Conservation (phyloP, 2,329 filamentous ascomycete genomes). For the Nemania abortiva region DNA sequence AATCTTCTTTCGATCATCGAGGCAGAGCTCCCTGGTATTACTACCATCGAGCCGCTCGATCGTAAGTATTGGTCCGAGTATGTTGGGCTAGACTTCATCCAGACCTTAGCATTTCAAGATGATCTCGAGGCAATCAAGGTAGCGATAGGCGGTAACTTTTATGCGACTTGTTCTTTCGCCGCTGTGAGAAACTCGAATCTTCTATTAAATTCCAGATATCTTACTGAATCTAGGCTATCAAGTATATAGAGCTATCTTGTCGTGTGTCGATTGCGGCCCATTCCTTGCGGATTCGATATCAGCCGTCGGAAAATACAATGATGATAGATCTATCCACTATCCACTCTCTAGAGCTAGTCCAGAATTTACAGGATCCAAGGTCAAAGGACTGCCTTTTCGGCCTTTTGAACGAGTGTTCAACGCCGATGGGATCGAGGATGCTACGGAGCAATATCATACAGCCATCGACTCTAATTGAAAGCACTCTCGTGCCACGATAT, state of each 20-base stretch:
- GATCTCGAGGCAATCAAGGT: slow-evolving; percentile 86
- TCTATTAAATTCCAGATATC: slow-evolving; percentile 28
- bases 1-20: slow-evolving; percentile 80
- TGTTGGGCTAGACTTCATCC: slow-evolving; percentile 80
- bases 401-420: slow-evolving; percentile 84
- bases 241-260: slow-evolving; percentile 80
- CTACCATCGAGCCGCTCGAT: slow-evolving; percentile 74
- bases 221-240: slow-evolving; percentile 71
- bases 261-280: slow-evolving; percentile 78
- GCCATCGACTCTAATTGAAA: slow-evolving; percentile 77
- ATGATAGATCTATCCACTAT: slow-evolving; percentile 94
- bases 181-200: slow-evolving; percentile 69
- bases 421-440: slow-evolving; percentile 88
- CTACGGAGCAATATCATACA: slow-evolving; percentile 89
- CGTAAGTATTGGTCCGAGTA: slow-evolving; percentile 87
- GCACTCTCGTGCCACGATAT: slow-evolving; percentile 78
- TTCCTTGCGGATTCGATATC: slow-evolving; percentile 86
- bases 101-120: slow-evolving; percentile 81
- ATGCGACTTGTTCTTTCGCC: slow-evolving; percentile 85
- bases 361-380: slow-evolving; percentile 82
- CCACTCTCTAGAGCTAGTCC: slow-evolving; percentile 86
- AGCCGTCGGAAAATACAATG: slow-evolving; percentile 92
- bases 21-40: slow-evolving; percentile 74
- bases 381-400: slow-evolving; percentile 88
- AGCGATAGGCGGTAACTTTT: slow-evolving; percentile 84